Conservation (phyloP, 768 basidiomycete species). For the Leccinum ochraceum region DNA sequence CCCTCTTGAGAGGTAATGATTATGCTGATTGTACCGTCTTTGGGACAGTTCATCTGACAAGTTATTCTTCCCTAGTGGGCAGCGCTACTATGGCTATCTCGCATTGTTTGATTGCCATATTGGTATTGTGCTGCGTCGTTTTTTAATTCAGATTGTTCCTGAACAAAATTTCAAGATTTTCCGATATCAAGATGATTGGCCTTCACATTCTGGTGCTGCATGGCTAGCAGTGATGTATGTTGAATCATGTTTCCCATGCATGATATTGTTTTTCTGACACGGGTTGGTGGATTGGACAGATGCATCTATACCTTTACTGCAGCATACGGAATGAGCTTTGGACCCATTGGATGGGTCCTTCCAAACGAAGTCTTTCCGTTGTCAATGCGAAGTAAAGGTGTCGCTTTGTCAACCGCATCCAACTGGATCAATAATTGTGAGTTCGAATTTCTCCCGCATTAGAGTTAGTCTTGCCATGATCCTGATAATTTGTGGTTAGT, state of each 20-base stretch:
- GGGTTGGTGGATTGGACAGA: conserved; percentile 31
- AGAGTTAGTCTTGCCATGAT: neutral
- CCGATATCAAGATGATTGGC: conserved; percentile 57
- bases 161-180: conserved; percentile 39
- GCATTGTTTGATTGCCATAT: conserved; percentile 62
- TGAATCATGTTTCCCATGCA: neutral
- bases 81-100: conserved; percentile 63
- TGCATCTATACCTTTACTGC: conserved; percentile 75
- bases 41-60: conserved; percentile 1
- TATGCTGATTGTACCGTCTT: neutral
- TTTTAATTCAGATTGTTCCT: neutral
- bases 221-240: conserved; percentile 71
- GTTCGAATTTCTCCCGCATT: conserved; percentile 15
- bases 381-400: conserved; percentile 78
- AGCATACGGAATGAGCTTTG: conserved; percentile 75
- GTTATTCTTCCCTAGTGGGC: conserved; percentile 40
- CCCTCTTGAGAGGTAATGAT: conserved; percentile 53
- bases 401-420: conserved; percentile 81
- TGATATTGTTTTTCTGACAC: neutral
- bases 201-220: conserved; percentile 53
- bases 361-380: conserved; percentile 83
- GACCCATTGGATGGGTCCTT: conserved; percentile 83
- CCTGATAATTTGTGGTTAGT: conserved; percentile 42
- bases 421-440: conserved; percentile 84
- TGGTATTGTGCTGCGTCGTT: conserved; percentile 42